A percentile compares a stretch with the other conserved stretches of the same genome.
Evolutionary conservation across 23 red algal genomes (phyloP).

Genomic region (Gracilaria vermiculophylla): DNA sequence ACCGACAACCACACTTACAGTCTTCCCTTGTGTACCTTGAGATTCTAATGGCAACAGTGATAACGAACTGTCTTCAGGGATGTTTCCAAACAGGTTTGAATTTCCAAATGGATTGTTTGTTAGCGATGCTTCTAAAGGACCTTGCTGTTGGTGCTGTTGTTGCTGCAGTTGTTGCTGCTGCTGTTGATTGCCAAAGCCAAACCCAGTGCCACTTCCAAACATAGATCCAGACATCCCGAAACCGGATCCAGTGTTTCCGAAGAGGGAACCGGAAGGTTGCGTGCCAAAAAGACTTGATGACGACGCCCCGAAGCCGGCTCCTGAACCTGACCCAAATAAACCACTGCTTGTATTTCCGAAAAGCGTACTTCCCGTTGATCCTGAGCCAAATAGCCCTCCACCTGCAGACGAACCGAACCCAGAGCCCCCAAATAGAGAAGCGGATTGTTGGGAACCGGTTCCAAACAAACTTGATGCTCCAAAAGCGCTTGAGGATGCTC

Average conservation of each 20-base stretch:
- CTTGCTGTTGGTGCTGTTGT: constrained; percentile 40
- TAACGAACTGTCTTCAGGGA: neutral
- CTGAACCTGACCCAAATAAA: constrained; percentile 28
- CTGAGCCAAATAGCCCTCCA: constrained; percentile 18
- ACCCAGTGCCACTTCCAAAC: constrained; percentile 20
- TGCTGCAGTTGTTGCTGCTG: neutral
- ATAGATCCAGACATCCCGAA: constrained; percentile 8
- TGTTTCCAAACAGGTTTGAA: constrained; percentile 36
- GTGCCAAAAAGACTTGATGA: constrained; percentile 7
- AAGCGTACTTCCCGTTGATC: neutral
- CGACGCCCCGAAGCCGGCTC: neutral
- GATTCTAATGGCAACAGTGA: neutral
- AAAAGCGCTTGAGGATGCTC: constrained; percentile 19
- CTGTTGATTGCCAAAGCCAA: constrained; percentile 21
- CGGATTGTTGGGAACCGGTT: neutral
- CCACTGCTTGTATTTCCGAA: constrained; percentile 37
- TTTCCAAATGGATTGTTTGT: constrained; percentile 51
- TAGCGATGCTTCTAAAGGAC: constrained; percentile 40
- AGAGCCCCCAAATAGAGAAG: constrained; percentile 31
- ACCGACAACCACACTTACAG: constrained; percentile 13
- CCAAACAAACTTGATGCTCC: constrained; percentile 24
- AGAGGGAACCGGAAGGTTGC: constrained; percentile 31
- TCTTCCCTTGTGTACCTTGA: constrained; percentile 6
- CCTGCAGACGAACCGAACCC: neutral
- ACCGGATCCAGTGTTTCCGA: constrained; percentile 5